Evolutionary conservation across 83 land plant species (phyloP).

Genomic region (Picea mariana): DNA sequence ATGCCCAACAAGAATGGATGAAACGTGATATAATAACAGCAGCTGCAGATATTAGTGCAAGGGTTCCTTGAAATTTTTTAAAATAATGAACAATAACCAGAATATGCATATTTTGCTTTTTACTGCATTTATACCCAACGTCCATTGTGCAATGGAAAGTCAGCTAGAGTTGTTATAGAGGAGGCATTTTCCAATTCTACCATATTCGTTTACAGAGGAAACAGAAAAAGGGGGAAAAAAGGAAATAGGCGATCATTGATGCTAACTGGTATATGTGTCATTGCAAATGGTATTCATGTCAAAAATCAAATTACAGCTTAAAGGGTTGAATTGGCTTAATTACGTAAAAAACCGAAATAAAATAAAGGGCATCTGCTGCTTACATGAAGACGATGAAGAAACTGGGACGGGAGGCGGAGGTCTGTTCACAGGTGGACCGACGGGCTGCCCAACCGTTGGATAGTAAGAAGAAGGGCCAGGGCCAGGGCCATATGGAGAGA

Average conservation of each 20-base stretch:
- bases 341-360: not conserved
- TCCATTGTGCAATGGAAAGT: not conserved
- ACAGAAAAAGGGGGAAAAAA: not conserved
- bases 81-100: not conserved
- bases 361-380: not conserved
- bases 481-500: conserved; percentile 14
- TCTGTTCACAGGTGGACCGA: conserved; percentile 21
- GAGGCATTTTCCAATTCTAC: not conserved
- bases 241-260: not conserved
- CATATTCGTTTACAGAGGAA: not conserved
- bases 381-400: conserved; percentile 33
- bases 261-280: not conserved
- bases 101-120: conserved; percentile 5
- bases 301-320: not conserved
- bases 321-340: not conserved
- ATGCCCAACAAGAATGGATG: not conserved
- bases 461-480: conserved; percentile 25
- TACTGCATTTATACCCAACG: not conserved
- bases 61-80: not conserved
- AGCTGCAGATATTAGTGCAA: not conserved
- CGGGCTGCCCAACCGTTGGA: conserved; percentile 25
- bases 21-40: not conserved
- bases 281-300: not conserved
- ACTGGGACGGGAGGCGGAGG: conserved; percentile 22
- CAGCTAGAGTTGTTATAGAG: not conserved